phyloP scores from a whole-genome alignment of 192 early-diverging fungal genomes.

The Podila verticillata region DNA sequence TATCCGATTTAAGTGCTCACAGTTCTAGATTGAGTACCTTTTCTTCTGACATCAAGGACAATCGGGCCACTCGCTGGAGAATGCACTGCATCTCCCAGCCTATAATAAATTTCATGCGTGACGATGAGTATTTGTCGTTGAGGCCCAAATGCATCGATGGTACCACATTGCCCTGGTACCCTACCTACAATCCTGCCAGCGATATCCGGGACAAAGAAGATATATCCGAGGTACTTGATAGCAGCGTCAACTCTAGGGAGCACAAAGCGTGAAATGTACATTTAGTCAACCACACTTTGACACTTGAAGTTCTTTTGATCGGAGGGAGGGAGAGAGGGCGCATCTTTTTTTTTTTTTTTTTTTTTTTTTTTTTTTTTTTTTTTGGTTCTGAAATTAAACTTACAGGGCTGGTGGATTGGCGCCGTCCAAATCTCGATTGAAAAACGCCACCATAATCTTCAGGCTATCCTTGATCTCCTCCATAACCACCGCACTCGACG shows the following conservation, averaged over 20 bases:
- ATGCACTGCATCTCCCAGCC: constrained; percentile 3
- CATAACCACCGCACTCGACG: background rate
- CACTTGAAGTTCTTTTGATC: too few relatives aligned
- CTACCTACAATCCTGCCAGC: background rate
- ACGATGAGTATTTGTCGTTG: background rate
- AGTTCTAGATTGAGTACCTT: background rate
- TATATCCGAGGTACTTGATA: background rate
- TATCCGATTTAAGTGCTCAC: background rate
- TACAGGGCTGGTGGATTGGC: background rate
- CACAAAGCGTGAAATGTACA: background rate
- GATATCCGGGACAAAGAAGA: background rate
- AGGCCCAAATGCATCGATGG: background rate
- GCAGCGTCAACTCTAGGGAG: background rate
- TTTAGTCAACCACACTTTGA: too few relatives aligned
- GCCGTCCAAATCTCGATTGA: background rate
- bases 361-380: too few relatives aligned
- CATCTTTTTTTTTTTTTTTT: too few relatives aligned
- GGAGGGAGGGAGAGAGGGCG: too few relatives aligned
- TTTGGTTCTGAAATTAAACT: background rate
- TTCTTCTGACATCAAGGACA: background rate
- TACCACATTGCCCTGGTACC: background rate
- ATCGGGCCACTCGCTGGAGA: background rate
- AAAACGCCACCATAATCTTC: background rate
- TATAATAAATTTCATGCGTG: background rate
- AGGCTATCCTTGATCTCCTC: background rate